Percentiles rank a stretch among this genome's conserved stretches.
Conservation (phyloP, 1,284 basidiomycete species). For the Anthracocystis walkeri region DNA sequence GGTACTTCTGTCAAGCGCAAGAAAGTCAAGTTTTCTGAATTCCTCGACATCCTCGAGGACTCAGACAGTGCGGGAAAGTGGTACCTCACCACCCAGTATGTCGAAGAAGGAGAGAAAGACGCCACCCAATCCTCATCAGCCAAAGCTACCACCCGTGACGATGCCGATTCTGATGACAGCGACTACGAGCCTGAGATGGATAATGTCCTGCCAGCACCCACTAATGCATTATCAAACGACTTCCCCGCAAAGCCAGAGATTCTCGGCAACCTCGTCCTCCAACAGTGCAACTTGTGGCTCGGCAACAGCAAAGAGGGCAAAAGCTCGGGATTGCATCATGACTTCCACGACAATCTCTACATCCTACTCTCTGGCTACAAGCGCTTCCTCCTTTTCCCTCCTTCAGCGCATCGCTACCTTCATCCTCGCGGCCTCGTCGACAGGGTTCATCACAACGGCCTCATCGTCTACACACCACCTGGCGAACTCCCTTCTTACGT, state of each 20-base stretch:
- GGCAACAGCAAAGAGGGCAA: slow-evolving; percentile 58
- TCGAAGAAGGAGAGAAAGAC: slow-evolving; percentile 39
- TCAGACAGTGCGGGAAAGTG: slow-evolving; percentile 46
- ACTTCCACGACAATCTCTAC: slow-evolving; percentile 69
- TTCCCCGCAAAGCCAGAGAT: slow-evolving; percentile 64
- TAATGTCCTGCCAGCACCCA: slow-evolving; percentile 62
- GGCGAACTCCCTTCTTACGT: slow-evolving; percentile 42
- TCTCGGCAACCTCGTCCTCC: slow-evolving; percentile 63
- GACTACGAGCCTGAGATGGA: slow-evolving; percentile 55
- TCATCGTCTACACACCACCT: slow-evolving; percentile 60
- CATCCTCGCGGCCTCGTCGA: slow-evolving; percentile 57
- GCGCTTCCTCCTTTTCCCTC: slow-evolving; percentile 67
- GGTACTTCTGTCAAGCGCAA: slow-evolving; percentile 58
- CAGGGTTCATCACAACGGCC: slow-evolving; percentile 61
- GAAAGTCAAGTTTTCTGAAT: slow-evolving; percentile 49
- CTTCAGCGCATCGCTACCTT: slow-evolving; percentile 56
- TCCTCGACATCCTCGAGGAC: slow-evolving; percentile 57
- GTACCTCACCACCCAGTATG: slow-evolving; percentile 69
- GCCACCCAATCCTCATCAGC: slow-evolving; percentile 26
- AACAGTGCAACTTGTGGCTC: slow-evolving; percentile 69
- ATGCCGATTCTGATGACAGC: slow-evolving; percentile 42
- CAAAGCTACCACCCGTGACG: slow-evolving; percentile 30
- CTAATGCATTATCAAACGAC: slow-evolving; percentile 56
- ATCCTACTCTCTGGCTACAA: slow-evolving; percentile 66
- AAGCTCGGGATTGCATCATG: slow-evolving; percentile 66